Percentiles rank a stretch among this genome's conserved stretches.
Evolutionary conservation across 2,329 filamentous ascomycete species (phyloP).

Genomic region (Gaeumannomyces tritici): DNA sequence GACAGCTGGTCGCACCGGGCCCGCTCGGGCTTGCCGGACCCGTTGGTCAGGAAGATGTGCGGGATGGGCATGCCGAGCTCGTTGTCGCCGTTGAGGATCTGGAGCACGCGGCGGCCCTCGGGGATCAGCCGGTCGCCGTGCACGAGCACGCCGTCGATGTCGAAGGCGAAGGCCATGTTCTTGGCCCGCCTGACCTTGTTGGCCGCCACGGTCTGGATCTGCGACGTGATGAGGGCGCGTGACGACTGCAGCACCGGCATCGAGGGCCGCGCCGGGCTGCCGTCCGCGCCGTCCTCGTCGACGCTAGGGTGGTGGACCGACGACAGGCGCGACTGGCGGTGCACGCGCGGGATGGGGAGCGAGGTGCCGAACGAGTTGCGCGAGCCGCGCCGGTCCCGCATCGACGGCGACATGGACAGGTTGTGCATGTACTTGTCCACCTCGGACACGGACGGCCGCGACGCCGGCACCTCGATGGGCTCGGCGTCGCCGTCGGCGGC

Average conservation of each 20-base stretch:
- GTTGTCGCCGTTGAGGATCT: constrained; percentile 67
- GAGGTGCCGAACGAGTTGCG: constrained; percentile 68
- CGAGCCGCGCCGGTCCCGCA: constrained; percentile 57
- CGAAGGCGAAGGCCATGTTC: constrained; percentile 76
- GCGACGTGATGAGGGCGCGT: constrained; percentile 58
- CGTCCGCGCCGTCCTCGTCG: constrained; percentile 28
- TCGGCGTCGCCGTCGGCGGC: constrained; percentile 20
- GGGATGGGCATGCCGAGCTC: constrained; percentile 71
- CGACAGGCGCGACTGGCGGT: constrained; percentile 58
- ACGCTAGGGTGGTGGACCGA: constrained; percentile 35
- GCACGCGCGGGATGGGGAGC: constrained; percentile 62
- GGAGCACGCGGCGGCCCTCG: constrained; percentile 54
- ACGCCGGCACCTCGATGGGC: constrained; percentile 60
- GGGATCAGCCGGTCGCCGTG: constrained; percentile 63
- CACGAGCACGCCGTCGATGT: constrained; percentile 69
- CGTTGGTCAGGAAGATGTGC: constrained; percentile 67
- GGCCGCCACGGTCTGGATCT: constrained; percentile 57
- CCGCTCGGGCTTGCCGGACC: constrained; percentile 60
- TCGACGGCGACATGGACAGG: constrained; percentile 57
- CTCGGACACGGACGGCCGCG: constrained; percentile 59
- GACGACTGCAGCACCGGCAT: constrained; percentile 51
- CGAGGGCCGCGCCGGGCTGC: constrained; percentile 37
- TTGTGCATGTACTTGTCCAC: constrained; percentile 63
- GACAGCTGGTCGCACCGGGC: constrained; percentile 57
- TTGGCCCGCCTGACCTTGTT: constrained; percentile 61